Conservation (phyloP, 2,329 filamentous ascomycete species). For the Xylariaceae sp. region DNA sequence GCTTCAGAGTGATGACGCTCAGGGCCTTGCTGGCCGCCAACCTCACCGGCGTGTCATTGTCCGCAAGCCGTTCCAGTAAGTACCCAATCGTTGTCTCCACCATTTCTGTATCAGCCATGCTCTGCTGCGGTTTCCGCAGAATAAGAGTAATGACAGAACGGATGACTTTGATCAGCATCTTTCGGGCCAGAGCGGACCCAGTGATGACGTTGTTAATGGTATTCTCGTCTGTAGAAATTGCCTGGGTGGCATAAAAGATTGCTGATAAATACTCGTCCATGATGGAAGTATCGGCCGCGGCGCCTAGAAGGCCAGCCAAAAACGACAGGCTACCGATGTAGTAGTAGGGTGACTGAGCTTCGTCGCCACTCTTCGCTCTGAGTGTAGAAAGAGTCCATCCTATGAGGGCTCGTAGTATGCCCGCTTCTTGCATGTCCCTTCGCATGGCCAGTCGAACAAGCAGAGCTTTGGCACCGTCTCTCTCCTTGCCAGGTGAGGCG, state of each 20-base stretch:
- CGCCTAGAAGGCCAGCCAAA: conserved; percentile 62
- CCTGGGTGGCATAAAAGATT: conserved; percentile 60
- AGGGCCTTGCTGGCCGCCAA: conserved; percentile 89
- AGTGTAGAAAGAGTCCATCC: conserved; percentile 63
- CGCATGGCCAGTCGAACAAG: conserved; percentile 77
- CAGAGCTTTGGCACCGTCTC: conserved; percentile 76
- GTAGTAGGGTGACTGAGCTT: conserved; percentile 54
- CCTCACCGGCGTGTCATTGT: conserved; percentile 86
- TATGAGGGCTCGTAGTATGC: conserved; percentile 60
- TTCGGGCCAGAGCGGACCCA: conserved; percentile 72
- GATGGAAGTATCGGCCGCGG: conserved; percentile 65
- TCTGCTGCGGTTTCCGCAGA: conserved; percentile 42
- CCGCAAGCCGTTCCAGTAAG: conserved; percentile 68
- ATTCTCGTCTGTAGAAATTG: conserved; percentile 45
- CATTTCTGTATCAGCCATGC: conserved; percentile 41
- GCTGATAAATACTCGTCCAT: conserved; percentile 58
- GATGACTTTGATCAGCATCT: conserved; percentile 77
- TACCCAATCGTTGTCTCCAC: conserved; percentile 78
- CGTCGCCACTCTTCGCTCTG: conserved; percentile 31
- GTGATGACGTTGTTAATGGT: conserved; percentile 46
- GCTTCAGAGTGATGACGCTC: conserved; percentile 73
- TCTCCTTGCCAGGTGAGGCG: conserved; percentile 71
- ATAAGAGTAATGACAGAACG: conserved; percentile 64
- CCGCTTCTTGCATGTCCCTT: conserved; percentile 76
- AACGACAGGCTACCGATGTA: conserved; percentile 76